These are phyloP conservation scores for Pulicaria dysenterica DNA, from an alignment of 129 eudicot species.

Conservation along the genomic window DNA sequence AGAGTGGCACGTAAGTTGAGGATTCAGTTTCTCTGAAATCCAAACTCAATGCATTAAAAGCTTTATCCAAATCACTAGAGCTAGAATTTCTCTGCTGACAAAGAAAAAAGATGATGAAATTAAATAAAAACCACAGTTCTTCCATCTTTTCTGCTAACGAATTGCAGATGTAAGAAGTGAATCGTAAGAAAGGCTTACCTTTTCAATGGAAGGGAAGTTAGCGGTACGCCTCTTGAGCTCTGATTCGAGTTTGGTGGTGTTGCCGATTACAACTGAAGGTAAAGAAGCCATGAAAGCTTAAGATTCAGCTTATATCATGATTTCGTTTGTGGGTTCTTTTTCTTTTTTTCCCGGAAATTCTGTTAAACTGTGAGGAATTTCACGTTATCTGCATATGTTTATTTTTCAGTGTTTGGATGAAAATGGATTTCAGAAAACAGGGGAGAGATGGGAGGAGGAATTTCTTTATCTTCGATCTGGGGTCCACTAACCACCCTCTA, in stretches of 20 bases:
- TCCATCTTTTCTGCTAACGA: background rate
- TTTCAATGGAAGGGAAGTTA: conserved; percentile 50
- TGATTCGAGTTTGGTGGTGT: conserved; percentile 68
- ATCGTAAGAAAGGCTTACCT: conserved; percentile 41
- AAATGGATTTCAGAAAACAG: conserved; percentile 30
- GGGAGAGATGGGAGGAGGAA: background rate
- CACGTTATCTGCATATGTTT: conserved; percentile 38
- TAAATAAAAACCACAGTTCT: too few relatives aligned
- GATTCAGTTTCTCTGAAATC: conserved; percentile 58
- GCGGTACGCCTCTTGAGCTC: conserved; percentile 53
- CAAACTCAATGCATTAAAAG: conserved; percentile 41
- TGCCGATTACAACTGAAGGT: conserved; percentile 57
- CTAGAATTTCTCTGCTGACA: conserved; percentile 38
- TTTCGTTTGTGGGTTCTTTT: background rate
- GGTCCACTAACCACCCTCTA: conserved; percentile 1
- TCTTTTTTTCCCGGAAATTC: background rate
- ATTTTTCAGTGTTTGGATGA: conserved; percentile 35
- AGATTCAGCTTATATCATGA: background rate
- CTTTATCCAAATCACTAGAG: conserved; percentile 41
- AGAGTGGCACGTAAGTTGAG: conserved; percentile 55
- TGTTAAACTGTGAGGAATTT: background rate
- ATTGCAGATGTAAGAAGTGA: background rate
- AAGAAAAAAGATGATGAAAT: background rate
- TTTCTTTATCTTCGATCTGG: background rate
- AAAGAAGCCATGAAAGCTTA: conserved; percentile 65